These are phyloP conservation scores for Diaporthe ilicicola DNA, from an alignment of 2,329 filamentous ascomycete genomes.

Conservation along the genomic window DNA sequence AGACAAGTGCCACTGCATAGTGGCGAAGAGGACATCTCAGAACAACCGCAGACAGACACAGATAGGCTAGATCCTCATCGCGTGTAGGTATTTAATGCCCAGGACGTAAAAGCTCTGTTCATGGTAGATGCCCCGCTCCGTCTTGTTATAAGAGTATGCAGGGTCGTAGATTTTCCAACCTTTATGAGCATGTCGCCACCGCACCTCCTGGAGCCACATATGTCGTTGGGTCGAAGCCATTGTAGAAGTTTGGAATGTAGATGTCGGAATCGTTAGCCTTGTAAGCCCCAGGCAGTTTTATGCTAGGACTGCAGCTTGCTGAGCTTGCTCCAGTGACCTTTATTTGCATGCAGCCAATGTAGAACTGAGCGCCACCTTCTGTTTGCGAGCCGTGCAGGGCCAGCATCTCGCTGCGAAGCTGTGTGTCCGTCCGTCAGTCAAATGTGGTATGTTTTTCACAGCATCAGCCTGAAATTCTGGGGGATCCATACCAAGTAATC, in stretches of 20 bases:
- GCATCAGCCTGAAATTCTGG: neutral
- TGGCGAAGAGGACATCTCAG: neutral
- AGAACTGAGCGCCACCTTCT: conserved; percentile 48
- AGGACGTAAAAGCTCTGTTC: too few species aligned
- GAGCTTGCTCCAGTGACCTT: conserved; percentile 43
- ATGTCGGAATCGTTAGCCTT: conserved; percentile 58
- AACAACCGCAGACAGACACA: too few species aligned
- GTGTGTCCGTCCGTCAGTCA: neutral
- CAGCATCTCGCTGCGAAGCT: conserved; percentile 50
- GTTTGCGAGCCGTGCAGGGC: conserved; percentile 47
- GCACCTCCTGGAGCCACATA: conserved; percentile 29
- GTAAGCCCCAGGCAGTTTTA: conserved; percentile 64
- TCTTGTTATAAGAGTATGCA: neutral
- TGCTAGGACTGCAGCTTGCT: conserved; percentile 41
- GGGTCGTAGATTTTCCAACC: too few species aligned
- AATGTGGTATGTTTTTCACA: too few species aligned
- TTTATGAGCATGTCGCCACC: conserved; percentile 27
- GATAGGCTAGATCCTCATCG: too few species aligned
- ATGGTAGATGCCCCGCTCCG: too few species aligned
- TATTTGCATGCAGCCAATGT: conserved; percentile 48
- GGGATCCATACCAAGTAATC: conserved; percentile 48
- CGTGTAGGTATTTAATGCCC: neutral
- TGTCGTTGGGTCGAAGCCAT: conserved; percentile 51
- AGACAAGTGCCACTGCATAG: neutral
- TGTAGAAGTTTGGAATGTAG: conserved; percentile 47